Percentiles rank a stretch among this genome's conserved stretches.
Conservation (phyloP, 805 yeast genomes). For the Metschnikowia santaceciliae region DNA sequence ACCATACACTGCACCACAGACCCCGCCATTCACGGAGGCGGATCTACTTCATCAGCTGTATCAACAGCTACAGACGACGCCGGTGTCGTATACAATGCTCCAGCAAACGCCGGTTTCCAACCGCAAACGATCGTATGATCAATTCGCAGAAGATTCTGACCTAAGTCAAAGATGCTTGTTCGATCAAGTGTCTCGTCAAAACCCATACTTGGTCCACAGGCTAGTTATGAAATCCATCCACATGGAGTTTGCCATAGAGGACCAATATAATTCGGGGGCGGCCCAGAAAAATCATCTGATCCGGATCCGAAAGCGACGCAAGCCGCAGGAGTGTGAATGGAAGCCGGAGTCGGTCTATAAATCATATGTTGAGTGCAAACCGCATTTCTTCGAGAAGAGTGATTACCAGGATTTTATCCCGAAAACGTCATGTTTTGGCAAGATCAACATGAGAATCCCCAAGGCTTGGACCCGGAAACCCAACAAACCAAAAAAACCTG, state of each 20-base stretch:
- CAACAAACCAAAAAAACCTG: constrained; percentile 12
- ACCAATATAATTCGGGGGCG: constrained; percentile 8
- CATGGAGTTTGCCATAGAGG: constrained; percentile 14
- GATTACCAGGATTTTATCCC: constrained; percentile 29
- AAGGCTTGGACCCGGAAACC: constrained; percentile 37
- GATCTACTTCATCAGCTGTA: constrained; percentile 1
- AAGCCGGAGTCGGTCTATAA: constrained; percentile 19
- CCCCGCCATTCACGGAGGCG: constrained; percentile 2
- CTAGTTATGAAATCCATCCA: constrained; percentile 12
- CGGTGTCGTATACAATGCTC: background rate
- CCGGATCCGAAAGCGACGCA: constrained; percentile 13
- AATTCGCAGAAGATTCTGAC: background rate
- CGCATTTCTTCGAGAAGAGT: constrained; percentile 26
- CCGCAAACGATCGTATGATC: constrained; percentile 2
- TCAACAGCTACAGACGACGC: constrained; percentile 1
- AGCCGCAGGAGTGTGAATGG: constrained; percentile 17
- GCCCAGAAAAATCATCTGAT: constrained; percentile 3
- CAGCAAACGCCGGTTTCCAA: constrained; percentile 1
- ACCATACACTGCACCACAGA: constrained; percentile 2
- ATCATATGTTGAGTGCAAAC: constrained; percentile 20
- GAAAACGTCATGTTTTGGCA: constrained; percentile 33
- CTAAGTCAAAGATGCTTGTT: constrained; percentile 6
- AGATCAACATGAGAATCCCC: constrained; percentile 36
- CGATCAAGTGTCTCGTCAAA: constrained; percentile 12
- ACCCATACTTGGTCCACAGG: constrained; percentile 14